Evolutionary conservation across 345 rosid genomes (phyloP).

Genomic region (Pugionium dolabratum): DNA sequence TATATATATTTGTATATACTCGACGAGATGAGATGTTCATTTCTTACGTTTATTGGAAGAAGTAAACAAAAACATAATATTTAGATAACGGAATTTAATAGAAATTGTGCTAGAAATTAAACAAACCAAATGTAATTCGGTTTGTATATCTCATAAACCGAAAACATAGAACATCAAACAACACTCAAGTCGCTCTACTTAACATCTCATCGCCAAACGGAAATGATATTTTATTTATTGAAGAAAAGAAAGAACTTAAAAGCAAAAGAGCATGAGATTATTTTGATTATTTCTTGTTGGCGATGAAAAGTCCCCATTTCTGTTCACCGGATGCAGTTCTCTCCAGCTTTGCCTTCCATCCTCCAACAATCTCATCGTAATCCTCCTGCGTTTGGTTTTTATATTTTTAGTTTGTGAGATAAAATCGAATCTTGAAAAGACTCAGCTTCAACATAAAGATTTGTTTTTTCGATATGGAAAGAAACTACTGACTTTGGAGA

Average conservation of each 20-base stretch:
- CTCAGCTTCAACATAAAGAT: not conserved
- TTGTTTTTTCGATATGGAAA: not conserved
- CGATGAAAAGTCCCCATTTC: constrained; percentile 78
- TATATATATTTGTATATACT: no score
- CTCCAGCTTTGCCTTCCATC: constrained; percentile 78
- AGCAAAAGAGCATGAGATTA: not conserved
- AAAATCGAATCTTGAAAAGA: not conserved
- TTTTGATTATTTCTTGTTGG: constrained; percentile 39
- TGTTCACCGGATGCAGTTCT: constrained; percentile 73
- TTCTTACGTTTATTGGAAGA: no score
- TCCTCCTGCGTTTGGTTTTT: constrained; percentile 56
- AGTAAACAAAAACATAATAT: not conserved
- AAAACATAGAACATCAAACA: constrained; percentile 1
- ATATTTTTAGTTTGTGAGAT: no score
- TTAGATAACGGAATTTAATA: not conserved
- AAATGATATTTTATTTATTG: constrained; percentile 17
- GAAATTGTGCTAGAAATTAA: not conserved
- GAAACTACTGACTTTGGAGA: constrained; percentile 62
- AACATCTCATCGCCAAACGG: constrained; percentile 19
- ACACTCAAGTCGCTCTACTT: not conserved
- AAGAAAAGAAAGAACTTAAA: not conserved
- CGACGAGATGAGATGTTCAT: no score
- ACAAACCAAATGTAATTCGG: constrained; percentile 3
- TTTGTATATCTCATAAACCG: not conserved
- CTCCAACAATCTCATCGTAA: constrained; percentile 70